Evolutionary conservation across 495 filamentous ascomycete genomes (phyloP), one percentile per base, ranked within the genome.

Genomic region (Trichocladium uniseriatum): DNA sequence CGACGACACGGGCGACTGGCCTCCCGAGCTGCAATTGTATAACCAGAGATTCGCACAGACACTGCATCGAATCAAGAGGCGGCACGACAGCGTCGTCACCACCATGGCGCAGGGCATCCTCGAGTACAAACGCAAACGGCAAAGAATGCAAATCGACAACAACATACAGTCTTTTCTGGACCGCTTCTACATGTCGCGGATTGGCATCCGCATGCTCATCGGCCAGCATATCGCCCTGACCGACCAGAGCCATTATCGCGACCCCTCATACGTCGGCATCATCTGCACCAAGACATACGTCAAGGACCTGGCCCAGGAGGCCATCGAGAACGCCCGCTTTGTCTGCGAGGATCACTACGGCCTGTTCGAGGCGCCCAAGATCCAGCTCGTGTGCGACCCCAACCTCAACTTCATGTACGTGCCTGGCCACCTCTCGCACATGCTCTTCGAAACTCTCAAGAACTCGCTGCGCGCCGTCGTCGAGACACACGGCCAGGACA

Each of bases 131-230:
- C 86, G 92, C 37, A 92, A 83, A 61, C 81, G 88, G 48, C 92
- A 98, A 73, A 80, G 92, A 37, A 91, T 97, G 84, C 94, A 97
- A 63, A 98, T 98, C 61, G 92, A 97, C 69, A 82, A 87, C 48
- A 92, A 88, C 45, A 95, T 98, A 43, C 92, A 98, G 63, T 79
- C 84, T 43, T 98, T 98, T 70, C 81, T 98, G 48, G 92, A 98
- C 69, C 86, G 92, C 43, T 98, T 98, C 64, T 98, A 98, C 73
- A 98, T 98, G 92, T 95, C 89, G 29, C 89, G 92, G n/a, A 98
- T 98, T 54, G 92, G 92, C 54, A 98, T 98, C 46, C 87, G 92
- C 52, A 98, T 98, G 92, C 79, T 98, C 13, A 95, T 98, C 46
- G 92, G 92, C 27, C 92, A 98, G 65, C 92, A 98, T 68, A 92